These are phyloP conservation scores for Sesbania bispinosa DNA, from an alignment of 306 rosid genomes.

Conservation along the genomic window DNA sequence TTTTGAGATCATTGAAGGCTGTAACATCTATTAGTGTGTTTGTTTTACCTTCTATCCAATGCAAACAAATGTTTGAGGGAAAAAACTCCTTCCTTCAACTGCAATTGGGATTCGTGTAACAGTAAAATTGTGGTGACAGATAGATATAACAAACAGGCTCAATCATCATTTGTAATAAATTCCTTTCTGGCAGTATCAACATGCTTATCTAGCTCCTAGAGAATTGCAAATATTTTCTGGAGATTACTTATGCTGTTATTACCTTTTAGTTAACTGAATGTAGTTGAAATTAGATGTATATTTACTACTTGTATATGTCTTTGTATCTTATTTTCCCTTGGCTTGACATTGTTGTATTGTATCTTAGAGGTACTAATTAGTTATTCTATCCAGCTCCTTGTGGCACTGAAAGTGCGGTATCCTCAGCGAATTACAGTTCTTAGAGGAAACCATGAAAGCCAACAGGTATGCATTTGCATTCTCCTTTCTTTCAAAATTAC, in stretches of 20 bases:
- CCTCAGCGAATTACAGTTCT: slow-evolving; percentile 96
- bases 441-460: slow-evolving; percentile 99
- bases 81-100: too few relatives aligned
- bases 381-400: slow-evolving; percentile 71
- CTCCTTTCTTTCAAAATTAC: slow-evolving; percentile 9
- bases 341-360: neutral
- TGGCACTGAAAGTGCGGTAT: slow-evolving; percentile 91
- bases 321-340: neutral
- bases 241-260: neutral
- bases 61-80: too few relatives aligned
- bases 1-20: neutral
- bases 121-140: too few relatives aligned
- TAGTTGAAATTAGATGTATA: slow-evolving; percentile 15
- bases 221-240: neutral
- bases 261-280: neutral
- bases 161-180: neutral
- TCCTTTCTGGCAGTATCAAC: neutral
- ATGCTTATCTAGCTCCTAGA: neutral
- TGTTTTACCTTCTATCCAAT: too few relatives aligned
- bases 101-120: too few relatives aligned
- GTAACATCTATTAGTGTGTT: neutral
- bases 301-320: slow-evolving; percentile 14
- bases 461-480: slow-evolving; percentile 78
- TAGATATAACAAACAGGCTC: too few relatives aligned
- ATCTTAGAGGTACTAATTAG: slow-evolving; percentile 23